phyloP scores from a whole-genome alignment of 495 filamentous ascomycete genomes.

The Daldinia decipiens region DNA sequence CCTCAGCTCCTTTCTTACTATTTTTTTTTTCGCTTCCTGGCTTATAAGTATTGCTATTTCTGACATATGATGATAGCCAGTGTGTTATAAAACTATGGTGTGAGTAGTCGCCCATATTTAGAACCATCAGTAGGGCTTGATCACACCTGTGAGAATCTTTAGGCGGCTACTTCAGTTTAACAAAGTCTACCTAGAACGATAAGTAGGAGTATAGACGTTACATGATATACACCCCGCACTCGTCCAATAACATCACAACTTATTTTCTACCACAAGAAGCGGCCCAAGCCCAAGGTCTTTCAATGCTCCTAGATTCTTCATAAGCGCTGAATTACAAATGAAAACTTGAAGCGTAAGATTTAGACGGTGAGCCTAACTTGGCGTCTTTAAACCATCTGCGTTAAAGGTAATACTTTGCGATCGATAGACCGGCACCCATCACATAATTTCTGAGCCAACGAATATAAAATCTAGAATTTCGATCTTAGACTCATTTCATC shows the following conservation, averaged over 20 bases:
- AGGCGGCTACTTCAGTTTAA: no score
- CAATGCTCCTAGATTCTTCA: not conserved
- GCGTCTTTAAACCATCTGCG: not conserved
- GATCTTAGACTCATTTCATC: not conserved
- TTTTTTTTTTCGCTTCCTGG: not conserved
- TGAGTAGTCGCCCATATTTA: not conserved
- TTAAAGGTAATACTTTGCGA: slow-evolving; percentile 26
- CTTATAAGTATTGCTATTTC: not conserved
- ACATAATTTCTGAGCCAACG: slow-evolving; percentile 8
- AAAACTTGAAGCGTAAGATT: not conserved
- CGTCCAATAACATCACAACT: not conserved
- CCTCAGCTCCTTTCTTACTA: not conserved
- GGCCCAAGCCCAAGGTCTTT: not conserved
- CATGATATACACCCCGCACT: not conserved
- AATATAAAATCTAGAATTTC: not conserved
- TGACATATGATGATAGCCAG: not conserved
- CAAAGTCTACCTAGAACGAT: no score
- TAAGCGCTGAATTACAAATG: not conserved
- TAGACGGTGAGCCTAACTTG: slow-evolving; percentile 42
- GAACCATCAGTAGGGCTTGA: not conserved
- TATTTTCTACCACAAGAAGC: not conserved
- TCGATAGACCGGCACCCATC: slow-evolving; percentile 27
- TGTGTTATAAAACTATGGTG: not conserved
- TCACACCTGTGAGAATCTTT: not conserved
- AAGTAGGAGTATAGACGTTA: not conserved